These are phyloP conservation scores for Trypanosoma congolense DNA, from an alignment of 208 protist genomes.

Conservation along the genomic window DNA sequence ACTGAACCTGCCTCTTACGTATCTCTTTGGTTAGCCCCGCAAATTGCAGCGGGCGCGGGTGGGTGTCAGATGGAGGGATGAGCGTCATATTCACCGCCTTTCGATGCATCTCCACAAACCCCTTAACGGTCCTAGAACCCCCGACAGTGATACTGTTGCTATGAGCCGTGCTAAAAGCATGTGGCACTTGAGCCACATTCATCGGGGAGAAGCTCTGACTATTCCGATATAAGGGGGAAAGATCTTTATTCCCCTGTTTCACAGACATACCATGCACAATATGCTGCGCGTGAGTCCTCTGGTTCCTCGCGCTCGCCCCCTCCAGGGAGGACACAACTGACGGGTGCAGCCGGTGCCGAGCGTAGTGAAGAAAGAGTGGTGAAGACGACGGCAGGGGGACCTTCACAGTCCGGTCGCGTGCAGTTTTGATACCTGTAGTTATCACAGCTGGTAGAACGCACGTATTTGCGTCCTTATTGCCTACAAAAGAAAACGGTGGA, in stretches of 20 bases:
- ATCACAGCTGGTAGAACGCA: background rate
- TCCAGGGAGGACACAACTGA: constrained; percentile 1
- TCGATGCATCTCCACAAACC: background rate
- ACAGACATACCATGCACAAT: background rate
- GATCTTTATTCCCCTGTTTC: no score
- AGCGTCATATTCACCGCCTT: constrained; percentile 23
- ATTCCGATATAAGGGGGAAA: no score
- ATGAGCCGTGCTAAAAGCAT: no score
- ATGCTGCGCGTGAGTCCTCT: background rate
- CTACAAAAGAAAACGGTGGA: background rate
- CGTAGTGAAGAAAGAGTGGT: constrained; percentile 55
- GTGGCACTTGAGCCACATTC: no score
- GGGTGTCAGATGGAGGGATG: constrained; percentile 30
- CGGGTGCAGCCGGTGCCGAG: constrained; percentile 17
- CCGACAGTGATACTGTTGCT: no score
- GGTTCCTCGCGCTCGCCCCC: background rate
- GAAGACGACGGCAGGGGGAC: constrained; percentile 30
- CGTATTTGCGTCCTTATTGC: background rate
- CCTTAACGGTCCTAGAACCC: no score
- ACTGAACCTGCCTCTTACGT: constrained; percentile 19
- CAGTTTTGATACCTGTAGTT: background rate
- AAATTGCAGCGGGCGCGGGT: constrained; percentile 33
- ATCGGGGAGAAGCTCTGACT: no score
- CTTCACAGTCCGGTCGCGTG: background rate
- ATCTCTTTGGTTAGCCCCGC: constrained; percentile 27